Evolutionary conservation across 164 flowering plant genomes (phyloP).

Genomic region (Cinnamomum chago): DNA sequence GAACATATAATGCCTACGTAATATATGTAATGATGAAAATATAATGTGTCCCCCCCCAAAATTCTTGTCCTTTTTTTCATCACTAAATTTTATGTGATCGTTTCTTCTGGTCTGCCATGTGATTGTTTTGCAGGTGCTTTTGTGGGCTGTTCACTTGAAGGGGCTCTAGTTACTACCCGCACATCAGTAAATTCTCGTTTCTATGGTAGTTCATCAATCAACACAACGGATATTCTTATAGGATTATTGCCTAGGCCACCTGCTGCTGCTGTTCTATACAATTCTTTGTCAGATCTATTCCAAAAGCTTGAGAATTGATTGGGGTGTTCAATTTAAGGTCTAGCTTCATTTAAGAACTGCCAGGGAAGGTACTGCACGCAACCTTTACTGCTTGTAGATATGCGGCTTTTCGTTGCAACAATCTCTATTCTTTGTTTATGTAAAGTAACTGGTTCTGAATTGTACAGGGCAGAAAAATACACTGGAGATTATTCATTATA

Average conservation of each 20-base stretch:
- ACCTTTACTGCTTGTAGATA: neutral
- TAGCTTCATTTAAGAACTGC: neutral
- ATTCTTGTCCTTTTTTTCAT: neutral
- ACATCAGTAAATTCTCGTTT: slow-evolving; percentile 67
- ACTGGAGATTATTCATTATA: neutral
- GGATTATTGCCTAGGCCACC: slow-evolving; percentile 83
- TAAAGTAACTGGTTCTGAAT: neutral
- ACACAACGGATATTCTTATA: slow-evolving; percentile 75
- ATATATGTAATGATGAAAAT: neutral
- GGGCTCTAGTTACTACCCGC: slow-evolving; percentile 77
- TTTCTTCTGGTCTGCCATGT: too few species aligned
- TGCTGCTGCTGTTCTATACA: slow-evolving; percentile 76
- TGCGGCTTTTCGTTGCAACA: neutral
- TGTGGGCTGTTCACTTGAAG: slow-evolving; percentile 92
- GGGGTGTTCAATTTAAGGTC: neutral
- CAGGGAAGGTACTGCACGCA: neutral
- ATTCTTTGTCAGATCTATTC: slow-evolving; percentile 58
- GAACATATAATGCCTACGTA: too few species aligned
- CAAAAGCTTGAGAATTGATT: slow-evolving; percentile 37
- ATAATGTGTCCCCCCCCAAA: neutral
- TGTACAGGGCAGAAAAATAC: neutral
- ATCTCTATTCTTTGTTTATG: slow-evolving; percentile 7
- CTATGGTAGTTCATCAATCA: slow-evolving; percentile 77
- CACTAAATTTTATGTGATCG: neutral
- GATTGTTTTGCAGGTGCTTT: slow-evolving; percentile 64